These are phyloP conservation scores for Phialophora expanda DNA, from an alignment of 2,329 filamentous ascomycete species.

Conservation along the genomic window DNA sequence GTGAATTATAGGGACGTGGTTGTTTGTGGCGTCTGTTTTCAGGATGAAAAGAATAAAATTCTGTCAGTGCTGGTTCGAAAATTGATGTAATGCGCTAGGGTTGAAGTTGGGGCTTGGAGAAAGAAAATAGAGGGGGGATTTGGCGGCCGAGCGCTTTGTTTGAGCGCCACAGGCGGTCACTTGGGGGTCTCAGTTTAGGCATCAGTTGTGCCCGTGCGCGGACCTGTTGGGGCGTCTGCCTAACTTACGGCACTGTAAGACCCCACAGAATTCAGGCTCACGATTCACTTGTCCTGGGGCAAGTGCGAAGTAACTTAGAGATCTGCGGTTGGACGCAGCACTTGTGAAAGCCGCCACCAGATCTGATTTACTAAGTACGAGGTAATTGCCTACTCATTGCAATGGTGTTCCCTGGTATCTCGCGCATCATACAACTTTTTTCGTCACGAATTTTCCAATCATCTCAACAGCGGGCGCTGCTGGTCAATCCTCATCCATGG, in stretches of 20 bases:
- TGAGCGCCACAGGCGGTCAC: not conserved
- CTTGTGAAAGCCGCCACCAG: not conserved
- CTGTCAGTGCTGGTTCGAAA: not conserved
- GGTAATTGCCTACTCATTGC: not conserved
- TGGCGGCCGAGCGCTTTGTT: not conserved
- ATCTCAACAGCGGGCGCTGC: not conserved
- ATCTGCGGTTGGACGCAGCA: not conserved
- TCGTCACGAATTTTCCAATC: not conserved
- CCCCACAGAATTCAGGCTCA: not conserved
- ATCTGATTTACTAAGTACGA: not conserved
- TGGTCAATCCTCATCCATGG: slow-evolving; percentile 58
- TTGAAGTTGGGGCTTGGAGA: not conserved
- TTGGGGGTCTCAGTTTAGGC: not conserved
- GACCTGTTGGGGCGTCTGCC: not conserved
- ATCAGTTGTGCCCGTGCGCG: not conserved
- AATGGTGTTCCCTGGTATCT: not conserved
- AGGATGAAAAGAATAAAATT: not conserved
- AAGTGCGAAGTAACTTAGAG: not conserved
- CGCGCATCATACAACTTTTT: not conserved
- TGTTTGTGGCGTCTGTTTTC: not conserved
- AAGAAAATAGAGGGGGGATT: not conserved
- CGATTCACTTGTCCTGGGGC: not conserved
- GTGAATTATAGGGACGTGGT: slow-evolving; percentile 3
- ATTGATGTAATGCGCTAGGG: too few relatives aligned
- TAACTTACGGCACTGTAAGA: not conserved